Evolutionary conservation across 768 basidiomycete genomes (phyloP).

Genomic region (Suillus cothurnatus): DNA sequence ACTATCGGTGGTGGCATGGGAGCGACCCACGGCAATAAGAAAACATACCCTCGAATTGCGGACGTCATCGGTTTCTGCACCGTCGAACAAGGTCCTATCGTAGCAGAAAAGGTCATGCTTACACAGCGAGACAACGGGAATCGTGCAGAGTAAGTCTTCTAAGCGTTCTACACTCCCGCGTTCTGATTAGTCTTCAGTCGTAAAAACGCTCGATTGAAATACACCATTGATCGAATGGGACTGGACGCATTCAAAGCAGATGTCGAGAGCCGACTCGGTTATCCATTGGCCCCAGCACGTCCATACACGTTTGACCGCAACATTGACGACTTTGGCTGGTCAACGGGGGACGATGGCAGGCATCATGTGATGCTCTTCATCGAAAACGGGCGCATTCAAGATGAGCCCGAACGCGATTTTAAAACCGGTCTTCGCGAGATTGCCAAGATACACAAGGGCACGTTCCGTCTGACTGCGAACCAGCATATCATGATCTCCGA

Average conservation of each 20-base stretch:
- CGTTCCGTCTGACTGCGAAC: conserved; percentile 92
- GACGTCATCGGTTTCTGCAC: conserved; percentile 93
- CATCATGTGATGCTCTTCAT: conserved; percentile 94
- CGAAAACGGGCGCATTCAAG: conserved; percentile 97
- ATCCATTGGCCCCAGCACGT: conserved; percentile 69
- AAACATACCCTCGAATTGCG: conserved; percentile 92
- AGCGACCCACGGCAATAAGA: conserved; percentile 98
- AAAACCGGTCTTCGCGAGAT: conserved; percentile 93
- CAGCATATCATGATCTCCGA: conserved; percentile 93
- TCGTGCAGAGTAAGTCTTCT: conserved; percentile 75
- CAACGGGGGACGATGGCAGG: conserved; percentile 80
- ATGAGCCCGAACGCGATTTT: conserved; percentile 88
- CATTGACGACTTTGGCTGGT: conserved; percentile 95
- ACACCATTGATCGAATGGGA: conserved; percentile 96
- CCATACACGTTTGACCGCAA: conserved; percentile 85
- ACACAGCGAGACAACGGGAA: conserved; percentile 96
- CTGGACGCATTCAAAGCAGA: conserved; percentile 84
- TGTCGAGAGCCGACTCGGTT: conserved; percentile 89
- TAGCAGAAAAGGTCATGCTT: conserved; percentile 93
- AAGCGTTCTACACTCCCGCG: background rate
- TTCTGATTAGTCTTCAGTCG: conserved; percentile 41
- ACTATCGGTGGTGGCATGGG: conserved; percentile 97
- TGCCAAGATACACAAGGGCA: conserved; percentile 91
- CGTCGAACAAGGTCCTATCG: conserved; percentile 77
- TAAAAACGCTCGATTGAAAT: conserved; percentile 91